Conservation (phyloP, 805 yeast species). For the Monosporozyma siamensis region DNA sequence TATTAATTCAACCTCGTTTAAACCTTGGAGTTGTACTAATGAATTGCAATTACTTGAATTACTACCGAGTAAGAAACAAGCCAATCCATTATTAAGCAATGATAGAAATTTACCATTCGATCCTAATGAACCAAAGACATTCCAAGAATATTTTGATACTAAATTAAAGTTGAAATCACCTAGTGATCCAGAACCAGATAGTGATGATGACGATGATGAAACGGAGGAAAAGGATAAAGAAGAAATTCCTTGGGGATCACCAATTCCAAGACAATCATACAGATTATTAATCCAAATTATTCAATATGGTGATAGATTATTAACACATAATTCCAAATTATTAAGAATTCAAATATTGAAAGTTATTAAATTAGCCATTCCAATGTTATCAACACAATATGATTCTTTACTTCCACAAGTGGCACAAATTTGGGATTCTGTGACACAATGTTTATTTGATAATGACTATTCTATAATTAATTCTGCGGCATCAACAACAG, state of each 20-base stretch:
- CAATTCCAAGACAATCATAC: conserved; percentile 55
- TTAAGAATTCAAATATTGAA: conserved; percentile 49
- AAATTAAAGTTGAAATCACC: conserved; percentile 12
- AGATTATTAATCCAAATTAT: conserved; percentile 49
- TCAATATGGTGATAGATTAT: conserved; percentile 56
- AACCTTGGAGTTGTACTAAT: conserved; percentile 54
- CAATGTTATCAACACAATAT: conserved; percentile 43
- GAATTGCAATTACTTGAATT: conserved; percentile 37
- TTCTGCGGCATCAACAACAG: conserved; percentile 18
- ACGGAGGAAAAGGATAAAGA: conserved; percentile 10
- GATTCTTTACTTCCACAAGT: conserved; percentile 25
- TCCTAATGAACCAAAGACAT: conserved; percentile 28
- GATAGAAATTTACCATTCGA: conserved; percentile 7
- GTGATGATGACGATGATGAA: conserved; percentile 29
- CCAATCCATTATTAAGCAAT: conserved; percentile 8
- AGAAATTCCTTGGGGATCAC: conserved; percentile 54
- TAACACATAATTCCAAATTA: conserved; percentile 56
- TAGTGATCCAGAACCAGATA: conserved; percentile 23
- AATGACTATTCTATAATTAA: conserved; percentile 19
- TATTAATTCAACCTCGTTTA: conserved; percentile 24
- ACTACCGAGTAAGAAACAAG: conserved; percentile 32
- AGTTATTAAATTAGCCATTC: conserved; percentile 37
- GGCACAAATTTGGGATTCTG: conserved; percentile 25
- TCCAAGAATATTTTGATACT: conserved; percentile 33
- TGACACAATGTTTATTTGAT: conserved; percentile 14